A percentile compares a stretch with the other conserved stretches of the same genome.
phyloP scores from a whole-genome alignment of 495 filamentous ascomycete genomes.

The Penicillium mononematosum region DNA sequence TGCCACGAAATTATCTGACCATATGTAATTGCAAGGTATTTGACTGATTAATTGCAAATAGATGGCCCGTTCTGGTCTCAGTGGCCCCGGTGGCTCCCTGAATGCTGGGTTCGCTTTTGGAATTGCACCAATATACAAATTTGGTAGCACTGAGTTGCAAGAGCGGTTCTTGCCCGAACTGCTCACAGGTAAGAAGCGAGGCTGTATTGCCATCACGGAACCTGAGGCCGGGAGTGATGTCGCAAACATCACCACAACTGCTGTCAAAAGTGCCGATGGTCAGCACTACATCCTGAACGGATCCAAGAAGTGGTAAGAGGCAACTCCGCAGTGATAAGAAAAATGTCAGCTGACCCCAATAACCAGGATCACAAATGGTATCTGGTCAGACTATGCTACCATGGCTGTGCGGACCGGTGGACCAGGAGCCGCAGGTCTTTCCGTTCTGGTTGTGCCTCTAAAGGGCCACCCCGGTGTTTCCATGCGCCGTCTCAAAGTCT shows the following conservation, averaged over 20 bases:
- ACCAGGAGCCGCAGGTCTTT: conserved; percentile 58
- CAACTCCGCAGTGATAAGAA: not conserved
- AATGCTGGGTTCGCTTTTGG: conserved; percentile 72
- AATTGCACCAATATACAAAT: conserved; percentile 68
- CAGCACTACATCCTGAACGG: conserved; percentile 71
- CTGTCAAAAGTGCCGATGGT: conserved; percentile 60
- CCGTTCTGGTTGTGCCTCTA: conserved; percentile 65
- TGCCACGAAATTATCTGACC: too few relatives aligned
- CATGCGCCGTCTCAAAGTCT: conserved; percentile 62
- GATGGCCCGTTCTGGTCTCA: conserved; percentile 62
- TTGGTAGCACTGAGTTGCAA: conserved; percentile 57
- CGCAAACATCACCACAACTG: conserved; percentile 66
- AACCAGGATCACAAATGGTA: conserved; percentile 70
- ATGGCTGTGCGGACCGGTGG: conserved; percentile 80
- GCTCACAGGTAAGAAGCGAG: conserved; percentile 61
- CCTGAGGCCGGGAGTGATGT: conserved; percentile 72
- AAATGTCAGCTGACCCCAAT: not conserved
- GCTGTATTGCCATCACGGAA: conserved; percentile 78
- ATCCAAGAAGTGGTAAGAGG: conserved; percentile 67
- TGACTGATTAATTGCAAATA: conserved; percentile 19
- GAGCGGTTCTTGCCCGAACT: conserved; percentile 64
- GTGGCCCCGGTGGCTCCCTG: conserved; percentile 57
- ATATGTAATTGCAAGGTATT: not conserved
- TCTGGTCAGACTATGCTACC: conserved; percentile 68
- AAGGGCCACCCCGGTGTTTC: conserved; percentile 60